Base-by-base conservation (phyloP, 1,139 yeast genomes). In the Kodamaea sp. region DNA sequence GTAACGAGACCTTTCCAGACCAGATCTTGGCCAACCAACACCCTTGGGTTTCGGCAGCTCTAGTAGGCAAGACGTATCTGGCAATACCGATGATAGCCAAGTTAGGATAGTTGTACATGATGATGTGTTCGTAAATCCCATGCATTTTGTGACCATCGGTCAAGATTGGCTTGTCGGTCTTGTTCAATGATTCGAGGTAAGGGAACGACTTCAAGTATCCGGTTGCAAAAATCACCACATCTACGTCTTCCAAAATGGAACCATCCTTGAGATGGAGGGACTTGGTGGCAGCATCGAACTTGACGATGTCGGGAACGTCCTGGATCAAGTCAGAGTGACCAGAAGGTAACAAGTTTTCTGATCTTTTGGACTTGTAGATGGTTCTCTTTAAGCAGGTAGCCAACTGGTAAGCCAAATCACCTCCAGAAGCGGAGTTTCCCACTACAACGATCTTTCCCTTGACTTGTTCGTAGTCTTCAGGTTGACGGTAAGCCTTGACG, bases 391-490 rank as follows among this genome's bases (percentile, higher is more conserved):
- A 66, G 2, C 52, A 52, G 4, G 63, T 59, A 2, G 71, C 66
- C 22, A 76, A 42, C 50, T 80, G 85, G 39, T 64, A 67, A 1
- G 80, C 70, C 34, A 80, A 63, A 47, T 81, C 88, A 7, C 71
- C 63, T 1, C 83, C 86, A 5, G 83, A 76, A 9, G 83, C 78
- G 1, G 81, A 76, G 44, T 76, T 76, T 1, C 87, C 88, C 4
- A 81, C 70, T 9, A 81, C 72, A 23, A 81, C 55, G 15, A 80
- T 73, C 23, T 51, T 46, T 3, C 57, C 59, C 19, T 57, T 66
- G 39, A 70, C 61, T 36, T 57, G 52, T 11, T 51, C 51, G 44
- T 62, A 80, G 23, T 61, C 67, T 4, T 70, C 67, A 3, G 81
- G 73, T 11, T 63, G 64, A 40, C 81, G 67, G 55, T 74, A 86